Percentiles rank a stretch among this genome's conserved stretches.
phyloP scores from a whole-genome alignment of 2,329 filamentous ascomycete genomes.

The Microcyclosporella mali region DNA sequence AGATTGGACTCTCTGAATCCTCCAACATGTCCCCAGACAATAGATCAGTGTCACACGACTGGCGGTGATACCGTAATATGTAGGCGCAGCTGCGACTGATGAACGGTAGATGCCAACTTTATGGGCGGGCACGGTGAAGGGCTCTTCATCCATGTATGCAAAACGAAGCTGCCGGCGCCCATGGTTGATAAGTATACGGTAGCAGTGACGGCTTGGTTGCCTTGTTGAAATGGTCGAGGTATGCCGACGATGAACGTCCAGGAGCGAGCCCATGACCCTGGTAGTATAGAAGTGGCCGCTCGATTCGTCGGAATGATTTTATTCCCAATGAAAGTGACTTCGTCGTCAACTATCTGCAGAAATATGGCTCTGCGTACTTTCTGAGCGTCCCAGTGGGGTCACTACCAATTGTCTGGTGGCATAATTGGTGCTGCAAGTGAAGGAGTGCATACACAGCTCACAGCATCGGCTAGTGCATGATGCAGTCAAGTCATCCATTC shows the following conservation, averaged over 20 bases:
- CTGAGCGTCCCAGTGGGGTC: no score
- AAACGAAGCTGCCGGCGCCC: slow-evolving; percentile 1
- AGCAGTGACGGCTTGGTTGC: slow-evolving; percentile 30
- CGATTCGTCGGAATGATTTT: slow-evolving; percentile 17
- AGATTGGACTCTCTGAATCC: slow-evolving; percentile 45
- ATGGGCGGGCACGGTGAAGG: not conserved
- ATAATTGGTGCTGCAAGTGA: no score
- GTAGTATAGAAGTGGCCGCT: slow-evolving; percentile 12
- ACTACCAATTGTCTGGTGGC: no score
- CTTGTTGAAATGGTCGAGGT: slow-evolving; percentile 16
- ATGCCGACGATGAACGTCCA: slow-evolving; percentile 10
- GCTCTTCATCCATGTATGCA: slow-evolving; percentile 2
- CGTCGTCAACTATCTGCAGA: no score
- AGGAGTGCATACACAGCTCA: no score
- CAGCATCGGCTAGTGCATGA: no score
- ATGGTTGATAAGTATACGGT: slow-evolving; percentile 33
- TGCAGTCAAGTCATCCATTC: no score
- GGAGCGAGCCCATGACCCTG: slow-evolving; percentile 1
- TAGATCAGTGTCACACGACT: no score
- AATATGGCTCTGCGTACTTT: no score
- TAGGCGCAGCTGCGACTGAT: no score
- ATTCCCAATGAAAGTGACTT: slow-evolving; percentile 1
- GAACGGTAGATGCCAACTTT: no score
- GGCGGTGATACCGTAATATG: no score
- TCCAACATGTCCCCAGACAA: slow-evolving; percentile 21